phyloP scores from a whole-genome alignment of 2,329 filamentous ascomycete species.

The Venturia asperata region DNA sequence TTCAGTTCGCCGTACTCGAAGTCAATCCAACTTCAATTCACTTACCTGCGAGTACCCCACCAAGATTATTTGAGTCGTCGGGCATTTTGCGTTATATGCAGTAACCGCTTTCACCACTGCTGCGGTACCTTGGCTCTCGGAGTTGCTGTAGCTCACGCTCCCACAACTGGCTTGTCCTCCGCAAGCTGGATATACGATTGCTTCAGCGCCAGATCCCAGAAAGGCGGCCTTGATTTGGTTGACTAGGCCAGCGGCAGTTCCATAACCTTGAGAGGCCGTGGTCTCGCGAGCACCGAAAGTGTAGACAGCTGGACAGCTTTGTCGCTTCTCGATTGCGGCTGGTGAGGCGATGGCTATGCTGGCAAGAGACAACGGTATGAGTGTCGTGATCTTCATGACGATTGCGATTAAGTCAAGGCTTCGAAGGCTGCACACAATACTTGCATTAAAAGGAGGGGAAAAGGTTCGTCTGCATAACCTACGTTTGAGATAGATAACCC shows the following conservation, averaged over 20 bases:
- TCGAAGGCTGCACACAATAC: no score
- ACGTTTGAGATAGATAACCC: no score
- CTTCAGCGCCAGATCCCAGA: conserved; percentile 35
- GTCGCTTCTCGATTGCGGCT: neutral
- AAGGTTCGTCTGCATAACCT: neutral
- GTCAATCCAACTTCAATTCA: neutral
- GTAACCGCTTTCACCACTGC: conserved; percentile 56
- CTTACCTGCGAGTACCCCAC: conserved; percentile 56
- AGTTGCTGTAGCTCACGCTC: conserved; percentile 53
- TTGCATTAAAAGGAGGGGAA: neutral
- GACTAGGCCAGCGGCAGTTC: conserved; percentile 35
- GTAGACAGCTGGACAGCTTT: conserved; percentile 37
- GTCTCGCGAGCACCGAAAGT: conserved; percentile 41
- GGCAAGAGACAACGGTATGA: neutral
- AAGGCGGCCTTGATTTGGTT: conserved; percentile 36
- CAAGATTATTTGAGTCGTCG: conserved; percentile 51
- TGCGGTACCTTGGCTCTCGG: conserved; percentile 49
- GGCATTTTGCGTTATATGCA: conserved; percentile 50
- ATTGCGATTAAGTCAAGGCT: neutral
- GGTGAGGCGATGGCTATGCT: neutral
- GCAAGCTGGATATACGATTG: conserved; percentile 49
- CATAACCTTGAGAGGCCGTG: conserved; percentile 36
- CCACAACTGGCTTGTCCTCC: conserved; percentile 55
- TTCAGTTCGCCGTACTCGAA: neutral
- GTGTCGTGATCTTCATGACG: neutral